These are phyloP conservation scores for Saccharomycopsis vini DNA, from an alignment of 805 yeast genomes.

Conservation along the genomic window DNA sequence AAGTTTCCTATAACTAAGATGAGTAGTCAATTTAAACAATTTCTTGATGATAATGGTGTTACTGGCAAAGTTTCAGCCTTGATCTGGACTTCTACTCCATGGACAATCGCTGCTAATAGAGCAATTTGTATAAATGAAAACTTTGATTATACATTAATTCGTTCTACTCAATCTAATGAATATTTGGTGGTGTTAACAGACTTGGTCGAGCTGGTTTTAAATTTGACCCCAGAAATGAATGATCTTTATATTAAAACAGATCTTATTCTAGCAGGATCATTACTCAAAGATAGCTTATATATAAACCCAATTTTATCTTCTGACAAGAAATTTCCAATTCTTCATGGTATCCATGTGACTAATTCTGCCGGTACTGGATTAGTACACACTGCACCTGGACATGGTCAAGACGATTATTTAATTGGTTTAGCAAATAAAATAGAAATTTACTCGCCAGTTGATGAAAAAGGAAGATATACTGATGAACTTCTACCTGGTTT, in stretches of 20 bases:
- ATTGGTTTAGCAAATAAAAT: slow-evolving; percentile 53
- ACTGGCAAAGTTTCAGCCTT: slow-evolving; percentile 28
- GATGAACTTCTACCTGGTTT: slow-evolving; percentile 40
- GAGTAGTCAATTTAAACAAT: neutral
- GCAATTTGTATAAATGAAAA: slow-evolving; percentile 67
- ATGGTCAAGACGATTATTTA: slow-evolving; percentile 87
- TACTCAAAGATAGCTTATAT: slow-evolving; percentile 38
- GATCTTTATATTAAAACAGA: slow-evolving; percentile 20
- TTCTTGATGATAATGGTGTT: neutral
- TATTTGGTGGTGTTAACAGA: slow-evolving; percentile 48
- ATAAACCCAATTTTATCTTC: slow-evolving; percentile 42
- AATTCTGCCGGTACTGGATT: slow-evolving; percentile 83
- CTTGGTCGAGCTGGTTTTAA: slow-evolving; percentile 33
- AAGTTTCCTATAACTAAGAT: slow-evolving; percentile 42
- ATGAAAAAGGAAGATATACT: slow-evolving; percentile 61
- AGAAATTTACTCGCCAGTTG: slow-evolving; percentile 67
- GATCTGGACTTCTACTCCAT: slow-evolving; percentile 98
- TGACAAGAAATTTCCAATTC: slow-evolving; percentile 40
- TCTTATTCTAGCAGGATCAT: slow-evolving; percentile 32
- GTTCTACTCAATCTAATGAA: slow-evolving; percentile 28
- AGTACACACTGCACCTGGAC: slow-evolving; percentile 97
- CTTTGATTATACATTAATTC: slow-evolving; percentile 47
- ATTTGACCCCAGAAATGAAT: slow-evolving; percentile 23
- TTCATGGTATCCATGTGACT: slow-evolving; percentile 78
- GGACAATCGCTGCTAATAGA: slow-evolving; percentile 87